A percentile compares a stretch with the other conserved stretches of the same genome.
Conservation (phyloP, 768 basidiomycete genomes). For the Mycena albidolilacea region DNA sequence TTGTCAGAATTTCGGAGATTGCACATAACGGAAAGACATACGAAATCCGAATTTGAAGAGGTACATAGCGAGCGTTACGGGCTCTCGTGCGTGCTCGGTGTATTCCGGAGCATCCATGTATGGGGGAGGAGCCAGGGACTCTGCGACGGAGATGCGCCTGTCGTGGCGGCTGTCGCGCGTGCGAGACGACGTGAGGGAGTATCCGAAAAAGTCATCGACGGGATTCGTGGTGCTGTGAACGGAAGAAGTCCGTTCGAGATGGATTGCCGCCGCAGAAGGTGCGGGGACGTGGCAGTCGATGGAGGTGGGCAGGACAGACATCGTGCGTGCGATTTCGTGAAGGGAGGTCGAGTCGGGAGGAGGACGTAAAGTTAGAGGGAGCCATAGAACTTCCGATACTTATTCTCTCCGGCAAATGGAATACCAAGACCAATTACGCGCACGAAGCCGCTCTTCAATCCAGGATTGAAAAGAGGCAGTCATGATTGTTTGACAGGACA, state of each 20-base stretch:
- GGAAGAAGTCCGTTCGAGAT: constrained; percentile 28
- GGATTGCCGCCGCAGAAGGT: constrained; percentile 16
- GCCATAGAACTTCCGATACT: neutral
- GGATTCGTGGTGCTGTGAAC: constrained; percentile 40
- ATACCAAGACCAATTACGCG: neutral
- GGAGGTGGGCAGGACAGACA: constrained; percentile 4
- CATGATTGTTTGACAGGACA: neutral
- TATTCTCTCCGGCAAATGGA: neutral
- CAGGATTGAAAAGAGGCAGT: neutral
- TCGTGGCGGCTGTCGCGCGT: constrained; percentile 61
- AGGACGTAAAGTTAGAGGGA: neutral
- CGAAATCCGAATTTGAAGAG: constrained; percentile 77
- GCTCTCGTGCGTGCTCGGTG: constrained; percentile 58
- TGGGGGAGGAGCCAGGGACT: constrained; percentile 52
- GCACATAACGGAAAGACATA: constrained; percentile 49
- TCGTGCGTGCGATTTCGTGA: constrained; percentile 8
- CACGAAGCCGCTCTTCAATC: neutral
- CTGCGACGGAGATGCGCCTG: constrained; percentile 49
- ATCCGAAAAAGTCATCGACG: constrained; percentile 55
- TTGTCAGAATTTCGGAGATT: constrained; percentile 21
- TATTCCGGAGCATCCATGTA: constrained; percentile 59
- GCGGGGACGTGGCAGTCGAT: constrained; percentile 9
- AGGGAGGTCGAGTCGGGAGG: neutral
- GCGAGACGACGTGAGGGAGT: constrained; percentile 50
- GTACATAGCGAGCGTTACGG: constrained; percentile 70